Conservation (phyloP, 176 grass and related monocot genomes). For the Oryza longistaminata region DNA sequence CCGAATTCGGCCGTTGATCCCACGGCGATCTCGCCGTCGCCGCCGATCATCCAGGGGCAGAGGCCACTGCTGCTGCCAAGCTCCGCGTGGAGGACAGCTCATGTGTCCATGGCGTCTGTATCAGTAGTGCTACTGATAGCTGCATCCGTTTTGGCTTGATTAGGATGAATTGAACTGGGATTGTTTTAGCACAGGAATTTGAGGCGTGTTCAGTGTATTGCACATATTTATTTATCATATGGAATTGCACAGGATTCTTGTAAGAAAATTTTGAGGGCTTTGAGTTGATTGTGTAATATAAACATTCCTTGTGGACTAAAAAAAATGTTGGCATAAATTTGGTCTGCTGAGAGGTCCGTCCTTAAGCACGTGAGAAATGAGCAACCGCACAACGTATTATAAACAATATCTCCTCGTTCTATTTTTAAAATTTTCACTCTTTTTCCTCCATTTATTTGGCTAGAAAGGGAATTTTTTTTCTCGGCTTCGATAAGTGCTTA, state of each 20-base stretch:
- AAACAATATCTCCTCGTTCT: too few relatives aligned
- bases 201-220: neutral
- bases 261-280: neutral
- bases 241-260: neutral
- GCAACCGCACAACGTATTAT: too few relatives aligned
- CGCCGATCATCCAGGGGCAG: conserved; percentile 43
- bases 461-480: too few relatives aligned
- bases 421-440: too few relatives aligned
- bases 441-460: too few relatives aligned
- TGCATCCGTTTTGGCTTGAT: conserved; percentile 38
- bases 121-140: conserved; percentile 4
- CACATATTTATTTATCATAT: neutral
- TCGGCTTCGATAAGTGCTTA: too few relatives aligned
- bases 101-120: neutral
- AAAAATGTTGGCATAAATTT: neutral
- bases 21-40: conserved; percentile 15
- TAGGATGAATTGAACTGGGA: neutral
- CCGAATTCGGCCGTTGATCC: conserved; percentile 15
- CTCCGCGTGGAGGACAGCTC: conserved; percentile 37
- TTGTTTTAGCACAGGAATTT: neutral
- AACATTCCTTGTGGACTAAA: neutral
- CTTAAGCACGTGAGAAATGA: too few relatives aligned
- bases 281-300: neutral
- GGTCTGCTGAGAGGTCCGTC: too few relatives aligned
- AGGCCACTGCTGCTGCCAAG: conserved; percentile 62